A percentile compares a stretch with the other conserved stretches of the same genome.
phyloP scores from a whole-genome alignment of 2,329 filamentous ascomycete species.

The Ascochyta pisi region DNA sequence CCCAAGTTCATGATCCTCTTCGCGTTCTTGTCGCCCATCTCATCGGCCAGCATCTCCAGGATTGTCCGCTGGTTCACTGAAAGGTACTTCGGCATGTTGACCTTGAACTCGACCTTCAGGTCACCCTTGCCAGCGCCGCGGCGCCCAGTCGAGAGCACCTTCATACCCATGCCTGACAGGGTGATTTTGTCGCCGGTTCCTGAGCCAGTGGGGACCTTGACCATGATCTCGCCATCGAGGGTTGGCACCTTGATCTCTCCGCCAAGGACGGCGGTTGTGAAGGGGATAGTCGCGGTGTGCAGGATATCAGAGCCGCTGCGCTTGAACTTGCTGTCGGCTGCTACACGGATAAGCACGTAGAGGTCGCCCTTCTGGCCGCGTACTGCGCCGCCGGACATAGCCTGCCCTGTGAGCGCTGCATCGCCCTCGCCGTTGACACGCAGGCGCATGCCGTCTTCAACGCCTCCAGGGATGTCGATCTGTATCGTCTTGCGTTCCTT shows the following conservation, averaged over 20 bases:
- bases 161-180: constrained; percentile 91
- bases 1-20: constrained; percentile 88
- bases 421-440: constrained; percentile 87
- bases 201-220: constrained; percentile 90
- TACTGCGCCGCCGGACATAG: constrained; percentile 64
- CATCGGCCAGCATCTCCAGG: constrained; percentile 93
- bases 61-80: constrained; percentile 90
- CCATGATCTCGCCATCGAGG: constrained; percentile 85
- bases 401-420: constrained; percentile 76
- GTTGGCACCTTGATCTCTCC: constrained; percentile 91
- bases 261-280: constrained; percentile 91
- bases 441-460: constrained; percentile 95
- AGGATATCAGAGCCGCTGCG: constrained; percentile 88
- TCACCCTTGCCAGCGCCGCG: constrained; percentile 77
- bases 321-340: constrained; percentile 88
- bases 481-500: constrained; percentile 83
- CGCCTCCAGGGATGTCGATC: constrained; percentile 91
- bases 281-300: constrained; percentile 87
- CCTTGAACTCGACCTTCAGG: constrained; percentile 91
- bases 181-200: constrained; percentile 92
- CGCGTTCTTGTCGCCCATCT: constrained; percentile 91
- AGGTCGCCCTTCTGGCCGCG: constrained; percentile 82
- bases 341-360: constrained; percentile 87
- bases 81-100: constrained; percentile 93
- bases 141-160: constrained; percentile 66